phyloP scores from a whole-genome alignment of 1,284 basidiomycete genomes.

The Boletus mariae region DNA sequence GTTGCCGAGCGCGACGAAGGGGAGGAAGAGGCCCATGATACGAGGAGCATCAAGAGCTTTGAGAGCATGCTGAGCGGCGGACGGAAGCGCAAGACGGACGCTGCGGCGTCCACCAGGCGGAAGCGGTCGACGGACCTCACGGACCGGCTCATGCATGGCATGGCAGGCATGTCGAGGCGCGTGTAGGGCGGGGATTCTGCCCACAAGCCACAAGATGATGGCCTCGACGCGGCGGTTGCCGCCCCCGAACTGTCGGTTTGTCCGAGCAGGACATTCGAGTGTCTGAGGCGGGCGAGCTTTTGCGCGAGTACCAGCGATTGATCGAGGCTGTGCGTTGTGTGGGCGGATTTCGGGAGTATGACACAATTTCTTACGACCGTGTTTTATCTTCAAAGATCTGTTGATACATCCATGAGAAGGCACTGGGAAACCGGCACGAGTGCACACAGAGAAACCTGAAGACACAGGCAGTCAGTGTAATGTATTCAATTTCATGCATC shows the following conservation, averaged over 20 bases:
- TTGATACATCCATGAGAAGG: too few species aligned
- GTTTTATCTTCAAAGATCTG: too few species aligned
- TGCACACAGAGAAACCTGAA: too few species aligned
- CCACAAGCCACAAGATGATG: slow-evolving; percentile 37
- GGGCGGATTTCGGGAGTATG: slow-evolving; percentile 34
- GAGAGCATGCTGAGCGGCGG: slow-evolving; percentile 72
- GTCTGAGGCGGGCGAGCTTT: slow-evolving; percentile 55
- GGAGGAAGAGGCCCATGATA: slow-evolving; percentile 31
- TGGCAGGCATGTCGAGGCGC: slow-evolving; percentile 39
- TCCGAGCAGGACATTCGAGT: slow-evolving; percentile 72
- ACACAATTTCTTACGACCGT: too few species aligned
- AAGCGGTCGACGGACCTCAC: slow-evolving; percentile 47
- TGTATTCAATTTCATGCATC: too few species aligned
- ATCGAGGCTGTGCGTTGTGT: slow-evolving; percentile 46
- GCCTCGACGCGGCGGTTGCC: slow-evolving; percentile 23
- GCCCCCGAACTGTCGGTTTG: slow-evolving; percentile 63
- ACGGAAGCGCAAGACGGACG: slow-evolving; percentile 5
- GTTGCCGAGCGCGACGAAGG: slow-evolving; percentile 18
- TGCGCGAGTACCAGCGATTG: slow-evolving; percentile 53
- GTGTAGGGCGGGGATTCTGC: slow-evolving; percentile 23
- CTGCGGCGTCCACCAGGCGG: slow-evolving; percentile 32
- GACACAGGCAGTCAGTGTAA: too few species aligned
- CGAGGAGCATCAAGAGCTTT: slow-evolving; percentile 64
- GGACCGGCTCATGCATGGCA: slow-evolving; percentile 66
- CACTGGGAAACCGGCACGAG: too few species aligned